Evolutionary conservation across 2,329 filamentous ascomycete genomes (phyloP), one percentile per base, ranked within the genome.

Genomic region (Neofusicoccum kwambonambiense): DNA sequence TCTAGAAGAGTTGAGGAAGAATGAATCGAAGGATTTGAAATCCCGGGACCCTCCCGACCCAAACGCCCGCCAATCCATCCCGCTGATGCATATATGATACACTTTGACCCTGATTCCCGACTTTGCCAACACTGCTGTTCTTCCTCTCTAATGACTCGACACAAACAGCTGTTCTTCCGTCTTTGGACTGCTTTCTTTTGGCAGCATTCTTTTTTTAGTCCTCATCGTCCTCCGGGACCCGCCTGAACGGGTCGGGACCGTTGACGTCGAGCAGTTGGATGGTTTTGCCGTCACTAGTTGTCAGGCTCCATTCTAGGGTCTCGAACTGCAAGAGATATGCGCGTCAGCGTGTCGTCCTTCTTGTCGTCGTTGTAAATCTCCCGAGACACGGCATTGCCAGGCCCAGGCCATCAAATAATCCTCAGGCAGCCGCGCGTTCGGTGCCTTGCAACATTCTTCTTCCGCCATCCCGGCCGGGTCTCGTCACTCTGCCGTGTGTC

Each of bases 231-330:
- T 45, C 64, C 17, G n/a, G n/a, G 27, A 22, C 22, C 17, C 56
- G 56, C n/a, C 61, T 45, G 75, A 95, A 93, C 47, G 91, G 90
- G 81, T 95, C 80, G 57, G 76, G 72, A 83, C 66, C 74, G 49
- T 79, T 82, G 4, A 84, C 87, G 70, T 91, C 87, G 68, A 97
- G 83, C 76, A 99, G 78, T 74, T 96, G 89, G 69, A 97, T 84
- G 69, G 89, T 86, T 60, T 82, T 82, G 47, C 86, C 86, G 72
- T 87, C 86, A 67, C 85, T 82, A 67, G 86, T 87, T 75, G 89
- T 87, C 71, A 99, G 80, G 74, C 89, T 95, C 93, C 94, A 99
- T 82, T 93, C 91, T 65, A 89, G 86, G 41, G 95, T 99, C 80
- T 92, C 89, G 78, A 97, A 98, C 82, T 89, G 70, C 13, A n/a